These are phyloP conservation scores for Malassezia sympodialis DNA, from an alignment of 1,284 basidiomycete species.

Conservation along the genomic window DNA sequence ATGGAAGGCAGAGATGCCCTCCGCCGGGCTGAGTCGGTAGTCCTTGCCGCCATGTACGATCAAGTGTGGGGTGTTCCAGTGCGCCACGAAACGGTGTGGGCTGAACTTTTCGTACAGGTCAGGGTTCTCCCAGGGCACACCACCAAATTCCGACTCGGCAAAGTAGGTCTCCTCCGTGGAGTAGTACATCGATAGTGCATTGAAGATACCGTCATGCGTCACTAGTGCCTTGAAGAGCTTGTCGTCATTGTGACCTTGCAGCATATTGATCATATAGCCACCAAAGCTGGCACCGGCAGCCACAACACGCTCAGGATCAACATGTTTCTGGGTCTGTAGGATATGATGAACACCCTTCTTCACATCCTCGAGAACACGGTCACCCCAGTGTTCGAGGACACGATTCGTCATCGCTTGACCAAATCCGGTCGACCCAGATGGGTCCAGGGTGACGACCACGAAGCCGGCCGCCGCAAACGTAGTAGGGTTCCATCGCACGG, in stretches of 20 bases:
- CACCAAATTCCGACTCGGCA: conserved; percentile 29
- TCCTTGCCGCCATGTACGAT: conserved; percentile 33
- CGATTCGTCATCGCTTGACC: conserved; percentile 31
- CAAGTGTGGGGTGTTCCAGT: conserved; percentile 35
- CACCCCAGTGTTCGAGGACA: conserved; percentile 35
- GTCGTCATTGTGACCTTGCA: conserved; percentile 39
- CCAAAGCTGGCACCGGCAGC: conserved; percentile 29
- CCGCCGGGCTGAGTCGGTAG: conserved; percentile 21
- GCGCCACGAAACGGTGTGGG: conserved; percentile 17
- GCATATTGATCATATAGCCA: conserved; percentile 34
- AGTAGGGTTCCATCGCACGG: conserved; percentile 31
- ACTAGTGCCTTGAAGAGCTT: conserved; percentile 34
- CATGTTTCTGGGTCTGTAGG: conserved; percentile 11
- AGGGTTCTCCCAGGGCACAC: conserved; percentile 20
- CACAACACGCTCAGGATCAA: conserved; percentile 25
- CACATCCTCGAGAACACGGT: conserved; percentile 24
- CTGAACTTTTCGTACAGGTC: conserved; percentile 17
- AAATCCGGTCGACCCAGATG: conserved; percentile 30
- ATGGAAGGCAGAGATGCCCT: conserved; percentile 29
- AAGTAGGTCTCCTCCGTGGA: conserved; percentile 40
- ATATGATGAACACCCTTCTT: conserved; percentile 21
- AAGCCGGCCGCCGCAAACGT: conserved; percentile 32
- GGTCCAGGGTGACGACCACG: conserved; percentile 30
- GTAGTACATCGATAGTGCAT: conserved; percentile 15
- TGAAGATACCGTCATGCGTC: conserved; percentile 35